Evolutionary conservation across 495 filamentous ascomycete genomes (phyloP), one percentile per base, ranked within the genome.

Genomic region (Podospora conica): DNA sequence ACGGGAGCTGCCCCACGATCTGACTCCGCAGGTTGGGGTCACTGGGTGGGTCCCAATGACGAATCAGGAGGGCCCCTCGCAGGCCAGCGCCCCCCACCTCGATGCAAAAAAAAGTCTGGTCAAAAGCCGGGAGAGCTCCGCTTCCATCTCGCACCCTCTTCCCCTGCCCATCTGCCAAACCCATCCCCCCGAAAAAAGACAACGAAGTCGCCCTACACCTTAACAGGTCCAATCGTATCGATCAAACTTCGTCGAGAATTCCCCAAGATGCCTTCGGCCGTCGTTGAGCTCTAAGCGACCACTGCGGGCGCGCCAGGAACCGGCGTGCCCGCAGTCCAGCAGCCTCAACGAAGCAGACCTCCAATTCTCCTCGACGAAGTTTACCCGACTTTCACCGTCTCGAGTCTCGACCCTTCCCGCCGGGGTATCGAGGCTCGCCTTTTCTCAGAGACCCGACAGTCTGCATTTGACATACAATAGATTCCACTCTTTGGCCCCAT

Each of bases 231-330:
- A 75, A 68, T 77, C 66, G 67, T 65, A 70, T 69, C 64, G 63
- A 58, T 74, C 69, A 82, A 84, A 86, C 88, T 90, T 89, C 87
- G 91, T 96, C 91, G 87, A 91, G 83, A 82, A 86, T 78, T 71
- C 58, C 40, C 69, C 75, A 86, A 83, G 81, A 88, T 87, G 87
- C 90, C 88, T 80, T 85, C 90, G 90, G 90, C 90, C 81, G 85
- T 91, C 90, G 90, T 87, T 92, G 90, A 89, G 90, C 91, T 96
- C 90, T 96, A 91, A 92, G 91, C 82, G 81, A 85, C 86, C 88
- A 87, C 91, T 93, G 89, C 87, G 87, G 88, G 83, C 80, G 74
- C 83, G 82, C 77, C 76, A 72, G 77, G 70, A 57, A 73, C 67
- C 69, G 77, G 72, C 77, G 73, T 80, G 82, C 82, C 77, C 82